phyloP scores from a whole-genome alignment of 345 rosid genomes.

The Atalantia buxifolia region DNA sequence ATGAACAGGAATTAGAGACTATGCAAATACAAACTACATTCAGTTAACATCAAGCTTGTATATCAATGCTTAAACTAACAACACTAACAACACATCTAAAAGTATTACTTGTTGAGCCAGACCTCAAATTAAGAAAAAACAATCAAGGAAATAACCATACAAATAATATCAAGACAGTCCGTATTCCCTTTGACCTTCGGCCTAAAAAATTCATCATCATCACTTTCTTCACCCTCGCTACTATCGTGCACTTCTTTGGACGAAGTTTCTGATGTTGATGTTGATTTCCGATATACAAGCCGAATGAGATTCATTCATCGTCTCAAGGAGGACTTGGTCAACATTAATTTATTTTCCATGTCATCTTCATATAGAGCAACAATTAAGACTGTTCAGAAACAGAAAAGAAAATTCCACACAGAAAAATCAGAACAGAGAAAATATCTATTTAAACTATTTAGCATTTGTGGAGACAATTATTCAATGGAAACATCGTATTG shows the following conservation, averaged over 20 bases:
- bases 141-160: neutral
- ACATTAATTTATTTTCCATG: conserved; percentile 71
- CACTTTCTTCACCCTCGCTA: conserved; percentile 57
- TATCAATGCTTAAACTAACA: neutral
- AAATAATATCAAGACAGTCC: conserved; percentile 38
- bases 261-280: conserved; percentile 34
- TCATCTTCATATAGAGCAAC: conserved; percentile 35
- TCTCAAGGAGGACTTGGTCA: conserved; percentile 69
- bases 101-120: neutral
- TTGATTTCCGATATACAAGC: conserved; percentile 63
- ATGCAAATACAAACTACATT: neutral
- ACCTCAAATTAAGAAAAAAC: neutral
- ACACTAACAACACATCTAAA: neutral
- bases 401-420: neutral
- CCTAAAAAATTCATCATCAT: conserved; percentile 76
- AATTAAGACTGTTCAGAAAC: conserved; percentile 14
- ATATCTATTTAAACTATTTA: neutral
- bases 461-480: neutral
- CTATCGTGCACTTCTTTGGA: conserved; percentile 34
- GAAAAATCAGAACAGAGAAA: neutral
- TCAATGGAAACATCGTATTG: neutral
- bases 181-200: conserved; percentile 69
- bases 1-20: neutral
- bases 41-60: neutral
- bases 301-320: conserved; percentile 63